phyloP scores from a whole-genome alignment of 305 asterid species.

The Caryopteris hybrid region DNA sequence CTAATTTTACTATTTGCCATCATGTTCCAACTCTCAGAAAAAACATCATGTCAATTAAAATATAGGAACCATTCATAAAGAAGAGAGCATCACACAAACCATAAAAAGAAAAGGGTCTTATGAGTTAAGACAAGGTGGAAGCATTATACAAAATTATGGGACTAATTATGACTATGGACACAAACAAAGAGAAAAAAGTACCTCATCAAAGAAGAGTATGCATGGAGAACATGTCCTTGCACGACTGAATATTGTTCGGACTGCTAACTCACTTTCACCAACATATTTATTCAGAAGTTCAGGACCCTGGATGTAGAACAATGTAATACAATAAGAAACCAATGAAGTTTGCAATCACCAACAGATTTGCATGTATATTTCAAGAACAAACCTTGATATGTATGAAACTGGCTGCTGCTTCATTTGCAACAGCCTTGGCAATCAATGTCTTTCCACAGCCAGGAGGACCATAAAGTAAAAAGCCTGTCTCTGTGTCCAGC shows the following conservation, averaged over 20 bases:
- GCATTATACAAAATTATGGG: constrained; percentile 2
- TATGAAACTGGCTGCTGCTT: constrained; percentile 91
- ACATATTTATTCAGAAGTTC: constrained; percentile 82
- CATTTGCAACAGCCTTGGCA: constrained; percentile 94
- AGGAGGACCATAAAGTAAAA: constrained; percentile 96
- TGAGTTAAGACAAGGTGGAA: not conserved
- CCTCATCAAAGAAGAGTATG: constrained; percentile 95
- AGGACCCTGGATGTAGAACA: constrained; percentile 61
- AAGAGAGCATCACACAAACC: too few species aligned
- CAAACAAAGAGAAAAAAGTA: constrained; percentile 5
- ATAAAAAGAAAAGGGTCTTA: not conserved
- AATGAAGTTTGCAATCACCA: not conserved
- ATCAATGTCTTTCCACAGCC: constrained; percentile 97
- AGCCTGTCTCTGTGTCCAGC: constrained; percentile 59
- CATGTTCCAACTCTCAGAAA: not conserved
- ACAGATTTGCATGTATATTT: constrained; percentile 1
- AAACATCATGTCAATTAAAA: not conserved
- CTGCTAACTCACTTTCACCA: constrained; percentile 91
- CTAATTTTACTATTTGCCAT: not conserved
- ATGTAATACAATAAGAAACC: constrained; percentile 8
- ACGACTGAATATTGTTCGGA: constrained; percentile 75
- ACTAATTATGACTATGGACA: not conserved
- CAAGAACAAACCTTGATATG: constrained; percentile 61
- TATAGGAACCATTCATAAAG: not conserved
- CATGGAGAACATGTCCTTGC: constrained; percentile 94